Evolutionary conservation across 495 filamentous ascomycete genomes (phyloP).

Genomic region (Letharia columbiana): DNA sequence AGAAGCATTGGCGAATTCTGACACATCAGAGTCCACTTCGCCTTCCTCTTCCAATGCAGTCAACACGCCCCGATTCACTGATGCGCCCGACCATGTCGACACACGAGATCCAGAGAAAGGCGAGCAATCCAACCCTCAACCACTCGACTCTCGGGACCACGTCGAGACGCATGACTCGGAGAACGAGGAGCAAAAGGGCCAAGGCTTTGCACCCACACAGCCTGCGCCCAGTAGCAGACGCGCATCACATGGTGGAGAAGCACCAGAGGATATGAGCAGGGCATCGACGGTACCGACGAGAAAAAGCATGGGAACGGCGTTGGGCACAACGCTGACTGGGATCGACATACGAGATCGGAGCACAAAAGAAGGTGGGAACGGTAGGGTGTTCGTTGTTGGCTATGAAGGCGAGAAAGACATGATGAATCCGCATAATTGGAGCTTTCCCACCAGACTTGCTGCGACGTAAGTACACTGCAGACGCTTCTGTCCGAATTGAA

Average conservation of each 20-base stretch:
- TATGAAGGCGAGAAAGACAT: conserved; percentile 48
- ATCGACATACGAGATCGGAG: conserved; percentile 32
- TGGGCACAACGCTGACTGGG: conserved; percentile 33
- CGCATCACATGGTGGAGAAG: conserved; percentile 12
- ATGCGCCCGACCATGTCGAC: conserved; percentile 2
- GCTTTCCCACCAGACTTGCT: conserved; percentile 30
- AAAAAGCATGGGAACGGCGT: conserved; percentile 28
- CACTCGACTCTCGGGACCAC: background rate
- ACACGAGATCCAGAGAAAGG: conserved; percentile 18
- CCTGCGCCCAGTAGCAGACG: background rate
- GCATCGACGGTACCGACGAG: conserved; percentile 17
- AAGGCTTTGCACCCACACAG: conserved; percentile 13
- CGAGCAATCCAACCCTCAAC: conserved; percentile 5
- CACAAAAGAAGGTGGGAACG: conserved; percentile 27
- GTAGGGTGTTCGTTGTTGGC: conserved; percentile 49
- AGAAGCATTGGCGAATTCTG: conserved; percentile 5
- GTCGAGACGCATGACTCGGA: background rate
- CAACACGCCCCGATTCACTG: background rate
- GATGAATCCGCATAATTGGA: conserved; percentile 50
- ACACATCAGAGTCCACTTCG: background rate
- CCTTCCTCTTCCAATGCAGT: background rate
- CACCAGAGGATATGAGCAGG: conserved; percentile 17
- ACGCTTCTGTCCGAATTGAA: too few species aligned
- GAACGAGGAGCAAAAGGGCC: conserved; percentile 19
- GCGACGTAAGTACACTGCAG: conserved; percentile 28